Conservation (phyloP, 768 basidiomycete genomes). For the Lactifluus pinguis region DNA sequence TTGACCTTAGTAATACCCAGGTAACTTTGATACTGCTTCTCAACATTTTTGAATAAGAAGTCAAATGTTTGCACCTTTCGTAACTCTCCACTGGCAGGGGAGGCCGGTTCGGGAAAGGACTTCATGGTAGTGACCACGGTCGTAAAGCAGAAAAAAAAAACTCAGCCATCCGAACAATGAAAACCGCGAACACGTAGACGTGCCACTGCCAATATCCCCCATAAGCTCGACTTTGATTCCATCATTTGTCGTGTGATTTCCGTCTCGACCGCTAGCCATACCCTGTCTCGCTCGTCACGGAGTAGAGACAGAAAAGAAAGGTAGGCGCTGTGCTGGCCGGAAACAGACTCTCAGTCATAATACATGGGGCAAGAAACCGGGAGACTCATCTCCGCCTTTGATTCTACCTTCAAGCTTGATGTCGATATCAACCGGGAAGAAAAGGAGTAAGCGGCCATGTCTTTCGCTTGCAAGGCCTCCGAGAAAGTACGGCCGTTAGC, state of each 20-base stretch:
- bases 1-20: constrained; percentile 93
- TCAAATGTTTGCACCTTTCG: constrained; percentile 93
- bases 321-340: constrained; percentile 45
- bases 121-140: constrained; percentile 96
- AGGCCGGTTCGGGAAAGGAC: constrained; percentile 91
- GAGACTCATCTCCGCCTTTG: constrained; percentile 85
- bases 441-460: constrained; percentile 88
- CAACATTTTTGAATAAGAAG: constrained; percentile 97
- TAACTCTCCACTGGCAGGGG: constrained; percentile 97
- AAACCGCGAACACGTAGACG: constrained; percentile 22
- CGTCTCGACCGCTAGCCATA: constrained; percentile 82
- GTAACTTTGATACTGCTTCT: constrained; percentile 98
- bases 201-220: constrained; percentile 91
- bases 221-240: constrained; percentile 98
- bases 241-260: constrained; percentile 87
- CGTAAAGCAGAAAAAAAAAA: constrained; percentile 71
- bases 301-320: not conserved
- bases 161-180: not conserved
- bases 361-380: constrained; percentile 81
- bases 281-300: constrained; percentile 38
- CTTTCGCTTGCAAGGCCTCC: not conserved
- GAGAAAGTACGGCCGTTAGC: not conserved
- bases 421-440: constrained; percentile 86
- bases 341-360: constrained; percentile 90
- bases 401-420: constrained; percentile 84